Percentiles rank a stretch among this genome's conserved stretches.
Evolutionary conservation across 129 eudicot species (phyloP).

Genomic region (Chrysanthemum makinoi): DNA sequence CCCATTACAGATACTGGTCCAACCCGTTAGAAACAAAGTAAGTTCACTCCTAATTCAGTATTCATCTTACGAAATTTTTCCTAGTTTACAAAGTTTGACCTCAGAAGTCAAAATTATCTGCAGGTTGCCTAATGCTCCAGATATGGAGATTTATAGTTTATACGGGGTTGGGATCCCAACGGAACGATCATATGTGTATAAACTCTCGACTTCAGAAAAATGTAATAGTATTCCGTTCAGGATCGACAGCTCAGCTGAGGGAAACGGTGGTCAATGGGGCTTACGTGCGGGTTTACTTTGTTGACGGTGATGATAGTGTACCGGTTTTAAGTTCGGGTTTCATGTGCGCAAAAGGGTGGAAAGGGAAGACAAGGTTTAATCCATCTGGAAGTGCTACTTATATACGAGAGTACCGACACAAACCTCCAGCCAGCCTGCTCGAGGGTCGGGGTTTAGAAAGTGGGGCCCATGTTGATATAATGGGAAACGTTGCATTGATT

Average conservation of each 20-base stretch:
- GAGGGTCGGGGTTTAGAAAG: slow-evolving; percentile 71
- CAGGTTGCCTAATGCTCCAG: slow-evolving; percentile 88
- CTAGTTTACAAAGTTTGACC: slow-evolving; percentile 8
- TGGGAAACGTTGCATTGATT: slow-evolving; percentile 70
- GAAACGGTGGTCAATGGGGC: slow-evolving; percentile 38
- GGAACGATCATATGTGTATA: slow-evolving; percentile 83
- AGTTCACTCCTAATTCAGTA: slow-evolving; percentile 9
- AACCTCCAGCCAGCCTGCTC: slow-evolving; percentile 56
- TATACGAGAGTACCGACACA: slow-evolving; percentile 61
- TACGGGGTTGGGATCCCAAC: slow-evolving; percentile 90
- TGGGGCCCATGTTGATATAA: slow-evolving; percentile 69
- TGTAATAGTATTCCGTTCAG: slow-evolving; percentile 70
- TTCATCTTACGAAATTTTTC: background rate
- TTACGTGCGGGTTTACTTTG: slow-evolving; percentile 56
- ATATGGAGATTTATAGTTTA: slow-evolving; percentile 72
- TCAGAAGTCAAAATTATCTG: background rate
- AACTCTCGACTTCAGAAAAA: slow-evolving; percentile 56
- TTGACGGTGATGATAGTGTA: slow-evolving; percentile 72
- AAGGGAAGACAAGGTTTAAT: slow-evolving; percentile 69
- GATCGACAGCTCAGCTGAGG: slow-evolving; percentile 74
- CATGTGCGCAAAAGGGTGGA: slow-evolving; percentile 88
- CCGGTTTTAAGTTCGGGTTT: slow-evolving; percentile 73
- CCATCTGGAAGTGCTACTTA: slow-evolving; percentile 64
- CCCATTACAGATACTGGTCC: slow-evolving; percentile 90
- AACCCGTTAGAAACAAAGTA: slow-evolving; percentile 95